phyloP scores from a whole-genome alignment of 345 rosid genomes.

The Acer yangbiense region DNA sequence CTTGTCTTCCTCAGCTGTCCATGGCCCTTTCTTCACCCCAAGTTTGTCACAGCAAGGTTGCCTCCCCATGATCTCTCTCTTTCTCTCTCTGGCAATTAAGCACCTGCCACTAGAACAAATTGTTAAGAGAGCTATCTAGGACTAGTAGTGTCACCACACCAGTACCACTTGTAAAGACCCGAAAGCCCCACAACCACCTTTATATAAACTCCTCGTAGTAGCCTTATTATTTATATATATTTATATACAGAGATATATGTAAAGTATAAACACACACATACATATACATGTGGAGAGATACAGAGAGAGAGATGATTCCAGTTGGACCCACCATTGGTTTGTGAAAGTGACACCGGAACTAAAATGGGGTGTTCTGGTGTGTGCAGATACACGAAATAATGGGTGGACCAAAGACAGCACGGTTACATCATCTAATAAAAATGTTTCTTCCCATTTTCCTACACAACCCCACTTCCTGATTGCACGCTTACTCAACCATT shows the following conservation, averaged over 20 bases:
- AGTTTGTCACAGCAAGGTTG: conserved; percentile 83
- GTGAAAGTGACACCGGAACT: conserved; percentile 54
- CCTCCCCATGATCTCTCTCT: conserved; percentile 48
- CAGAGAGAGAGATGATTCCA: conserved; percentile 23
- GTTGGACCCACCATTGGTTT: conserved; percentile 47
- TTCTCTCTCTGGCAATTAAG: conserved; percentile 12
- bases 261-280: too few species aligned
- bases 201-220: conserved; percentile 32
- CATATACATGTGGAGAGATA: neutral
- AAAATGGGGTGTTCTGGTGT: conserved; percentile 41
- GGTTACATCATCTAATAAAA: conserved; percentile 11
- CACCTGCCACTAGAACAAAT: neutral
- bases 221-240: conserved; percentile 1
- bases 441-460: conserved; percentile 41
- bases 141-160: conserved; percentile 24
- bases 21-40: conserved; percentile 82
- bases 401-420: conserved; percentile 30
- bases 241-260: neutral
- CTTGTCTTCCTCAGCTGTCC: conserved; percentile 91
- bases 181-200: conserved; percentile 50
- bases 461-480: conserved; percentile 48
- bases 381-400: conserved; percentile 22
- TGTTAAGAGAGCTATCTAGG: neutral
- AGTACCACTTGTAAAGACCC: conserved; percentile 39
- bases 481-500: conserved; percentile 78